phyloP scores from a whole-genome alignment of 116 monocot genomes.

The Papilionanthe hybrid region DNA sequence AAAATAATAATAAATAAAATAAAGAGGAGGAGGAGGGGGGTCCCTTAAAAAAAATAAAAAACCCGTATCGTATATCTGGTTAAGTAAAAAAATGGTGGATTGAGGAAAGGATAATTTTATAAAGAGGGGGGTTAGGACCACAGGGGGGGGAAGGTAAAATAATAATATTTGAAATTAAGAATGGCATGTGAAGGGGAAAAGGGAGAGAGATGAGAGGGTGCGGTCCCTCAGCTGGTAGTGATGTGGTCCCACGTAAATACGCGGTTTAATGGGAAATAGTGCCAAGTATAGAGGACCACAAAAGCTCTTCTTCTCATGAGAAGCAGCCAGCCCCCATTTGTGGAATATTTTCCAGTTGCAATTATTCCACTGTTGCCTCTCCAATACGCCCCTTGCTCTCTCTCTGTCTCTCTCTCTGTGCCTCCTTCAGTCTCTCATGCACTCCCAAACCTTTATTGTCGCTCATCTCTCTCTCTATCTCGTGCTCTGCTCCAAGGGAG shows the following conservation, averaged over 20 bases:
- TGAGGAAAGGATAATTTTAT: not conserved
- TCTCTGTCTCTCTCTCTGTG: not conserved
- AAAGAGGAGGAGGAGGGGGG: not conserved
- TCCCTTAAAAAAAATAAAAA: not conserved
- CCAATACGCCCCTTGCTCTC: not conserved
- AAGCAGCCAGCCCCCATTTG: not conserved
- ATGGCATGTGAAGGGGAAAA: not conserved
- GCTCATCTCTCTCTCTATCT: conserved; percentile 8
- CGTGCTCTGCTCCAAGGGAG: not conserved
- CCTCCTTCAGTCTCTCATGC: not conserved
- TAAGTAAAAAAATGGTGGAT: not conserved
- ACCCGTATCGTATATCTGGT: not conserved
- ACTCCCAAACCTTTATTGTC: not conserved
- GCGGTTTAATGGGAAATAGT: conserved; percentile 8
- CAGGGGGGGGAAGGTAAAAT: not conserved
- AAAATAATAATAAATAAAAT: not conserved
- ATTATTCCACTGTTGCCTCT: not conserved
- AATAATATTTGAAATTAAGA: conserved; percentile 1
- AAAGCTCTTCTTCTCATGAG: conserved; percentile 1
- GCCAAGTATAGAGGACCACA: not conserved
- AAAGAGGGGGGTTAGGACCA: not conserved
- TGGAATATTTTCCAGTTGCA: conserved; percentile 9
- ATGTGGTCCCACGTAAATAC: conserved; percentile 7
- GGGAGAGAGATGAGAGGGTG: not conserved
- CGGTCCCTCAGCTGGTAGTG: not conserved